Conservation (phyloP, 805 yeast genomes). For the Lipomyces chichibuensis region DNA sequence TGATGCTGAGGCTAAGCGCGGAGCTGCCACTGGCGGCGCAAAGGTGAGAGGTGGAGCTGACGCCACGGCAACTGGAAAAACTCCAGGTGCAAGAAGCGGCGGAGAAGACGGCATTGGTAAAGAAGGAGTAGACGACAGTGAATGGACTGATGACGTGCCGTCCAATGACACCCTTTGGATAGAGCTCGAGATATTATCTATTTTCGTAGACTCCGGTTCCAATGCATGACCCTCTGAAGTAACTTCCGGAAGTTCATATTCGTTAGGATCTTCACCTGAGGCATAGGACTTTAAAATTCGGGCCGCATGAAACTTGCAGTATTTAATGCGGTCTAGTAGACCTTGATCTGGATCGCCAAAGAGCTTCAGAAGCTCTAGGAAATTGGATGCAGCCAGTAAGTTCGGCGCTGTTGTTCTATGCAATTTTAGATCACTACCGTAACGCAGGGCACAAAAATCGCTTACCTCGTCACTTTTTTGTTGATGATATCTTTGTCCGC, state of each 20-base stretch:
- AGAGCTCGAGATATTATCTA: conserved; percentile 1
- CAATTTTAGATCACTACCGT: neutral
- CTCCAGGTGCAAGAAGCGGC: conserved; percentile 25
- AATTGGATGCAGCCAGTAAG: conserved; percentile 59
- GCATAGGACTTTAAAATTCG: conserved; percentile 56
- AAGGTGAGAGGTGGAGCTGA: conserved; percentile 25
- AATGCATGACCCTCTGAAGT: neutral
- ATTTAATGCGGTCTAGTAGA: conserved; percentile 53
- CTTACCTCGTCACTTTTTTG: conserved; percentile 47
- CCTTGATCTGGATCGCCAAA: conserved; percentile 39
- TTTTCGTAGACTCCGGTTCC: neutral
- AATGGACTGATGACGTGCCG: neutral
- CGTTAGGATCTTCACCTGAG: conserved; percentile 62
- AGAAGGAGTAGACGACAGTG: conserved; percentile 9
- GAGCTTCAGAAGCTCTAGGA: conserved; percentile 54
- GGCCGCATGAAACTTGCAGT: conserved; percentile 64
- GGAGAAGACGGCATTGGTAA: conserved; percentile 11
- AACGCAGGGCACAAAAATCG: neutral
- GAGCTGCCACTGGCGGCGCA: conserved; percentile 27
- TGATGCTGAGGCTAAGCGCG: conserved; percentile 18
- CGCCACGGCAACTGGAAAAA: conserved; percentile 11
- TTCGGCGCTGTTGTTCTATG: conserved; percentile 50
- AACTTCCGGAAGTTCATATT: conserved; percentile 48
- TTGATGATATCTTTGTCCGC: conserved; percentile 54
- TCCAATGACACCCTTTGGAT: neutral